A percentile compares a stretch with the other conserved stretches of the same genome.
phyloP scores from a whole-genome alignment of 805 yeast species.

The Pichia heedii region DNA sequence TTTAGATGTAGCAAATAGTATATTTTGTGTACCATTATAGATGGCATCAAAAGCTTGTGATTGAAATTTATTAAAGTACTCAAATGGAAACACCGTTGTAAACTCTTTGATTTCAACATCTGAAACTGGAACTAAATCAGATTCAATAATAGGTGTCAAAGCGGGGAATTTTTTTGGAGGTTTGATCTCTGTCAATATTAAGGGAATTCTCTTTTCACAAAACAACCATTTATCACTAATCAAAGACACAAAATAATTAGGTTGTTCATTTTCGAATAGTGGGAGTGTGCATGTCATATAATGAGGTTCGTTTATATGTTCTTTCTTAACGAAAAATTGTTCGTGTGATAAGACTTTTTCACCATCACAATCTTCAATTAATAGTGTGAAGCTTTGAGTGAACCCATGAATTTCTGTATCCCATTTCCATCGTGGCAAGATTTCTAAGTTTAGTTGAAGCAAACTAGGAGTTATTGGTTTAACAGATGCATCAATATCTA shows the following conservation, averaged over 20 bases:
- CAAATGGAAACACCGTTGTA: slow-evolving; percentile 35
- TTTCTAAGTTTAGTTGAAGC: slow-evolving; percentile 54
- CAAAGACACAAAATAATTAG: slow-evolving; percentile 63
- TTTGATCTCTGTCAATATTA: slow-evolving; percentile 41
- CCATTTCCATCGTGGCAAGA: slow-evolving; percentile 76
- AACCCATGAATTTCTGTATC: slow-evolving; percentile 52
- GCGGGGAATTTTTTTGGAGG: slow-evolving; percentile 60
- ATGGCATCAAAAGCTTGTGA: slow-evolving; percentile 58
- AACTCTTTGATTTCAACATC: slow-evolving; percentile 44
- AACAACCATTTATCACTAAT: slow-evolving; percentile 84
- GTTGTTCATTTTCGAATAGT: slow-evolving; percentile 46
- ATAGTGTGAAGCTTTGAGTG: slow-evolving; percentile 54
- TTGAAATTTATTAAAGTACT: slow-evolving; percentile 62
- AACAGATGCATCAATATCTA: slow-evolving; percentile 47
- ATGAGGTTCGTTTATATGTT: slow-evolving; percentile 45
- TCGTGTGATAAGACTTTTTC: slow-evolving; percentile 59
- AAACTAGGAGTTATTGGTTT: slow-evolving; percentile 74
- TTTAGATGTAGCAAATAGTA: slow-evolving; percentile 63
- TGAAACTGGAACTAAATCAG: slow-evolving; percentile 39
- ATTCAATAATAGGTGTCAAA: slow-evolving; percentile 47
- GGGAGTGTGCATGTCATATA: slow-evolving; percentile 59
- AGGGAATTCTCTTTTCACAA: slow-evolving; percentile 53
- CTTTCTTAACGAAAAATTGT: slow-evolving; percentile 39
- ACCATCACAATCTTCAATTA: slow-evolving; percentile 82
- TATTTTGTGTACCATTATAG: slow-evolving; percentile 42